phyloP scores from a whole-genome alignment of 805 yeast species.

The Myxozyma lipomycoides region DNA sequence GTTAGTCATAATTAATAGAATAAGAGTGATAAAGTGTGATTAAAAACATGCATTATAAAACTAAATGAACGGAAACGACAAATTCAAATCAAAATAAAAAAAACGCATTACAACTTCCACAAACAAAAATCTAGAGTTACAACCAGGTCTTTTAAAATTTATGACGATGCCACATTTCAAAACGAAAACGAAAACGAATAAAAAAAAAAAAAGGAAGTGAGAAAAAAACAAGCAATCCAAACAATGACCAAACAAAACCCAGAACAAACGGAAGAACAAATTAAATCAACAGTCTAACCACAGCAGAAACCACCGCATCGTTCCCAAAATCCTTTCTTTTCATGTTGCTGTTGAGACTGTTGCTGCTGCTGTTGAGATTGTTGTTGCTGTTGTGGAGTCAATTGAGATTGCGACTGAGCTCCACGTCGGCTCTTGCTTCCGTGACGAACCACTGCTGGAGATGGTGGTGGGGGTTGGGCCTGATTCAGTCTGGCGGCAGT shows the following conservation, averaged over 20 bases:
- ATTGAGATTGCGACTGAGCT: constrained; percentile 16
- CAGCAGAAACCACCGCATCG: constrained; percentile 37
- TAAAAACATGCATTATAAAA: not conserved
- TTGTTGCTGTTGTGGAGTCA: constrained; percentile 24
- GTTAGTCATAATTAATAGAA: too few relatives aligned
- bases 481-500: constrained; percentile 42
- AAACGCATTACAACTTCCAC: not conserved
- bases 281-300: constrained; percentile 26
- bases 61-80: not conserved
- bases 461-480: constrained; percentile 40
- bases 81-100: constrained; percentile 1
- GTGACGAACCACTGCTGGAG: constrained; percentile 37
- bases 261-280: not conserved
- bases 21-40: too few relatives aligned
- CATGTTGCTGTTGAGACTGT: constrained; percentile 25
- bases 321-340: constrained; percentile 35
- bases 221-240: constrained; percentile 2
- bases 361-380: constrained; percentile 16
- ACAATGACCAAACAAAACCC: not conserved
- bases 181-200: constrained; percentile 1
- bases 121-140: too few relatives aligned
- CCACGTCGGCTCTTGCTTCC: constrained; percentile 36
- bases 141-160: too few relatives aligned
- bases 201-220: constrained; percentile 3
- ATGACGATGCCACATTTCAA: too few relatives aligned